Conservation (phyloP, 2,329 filamentous ascomycete species). For the Bretziella fagacearum region DNA sequence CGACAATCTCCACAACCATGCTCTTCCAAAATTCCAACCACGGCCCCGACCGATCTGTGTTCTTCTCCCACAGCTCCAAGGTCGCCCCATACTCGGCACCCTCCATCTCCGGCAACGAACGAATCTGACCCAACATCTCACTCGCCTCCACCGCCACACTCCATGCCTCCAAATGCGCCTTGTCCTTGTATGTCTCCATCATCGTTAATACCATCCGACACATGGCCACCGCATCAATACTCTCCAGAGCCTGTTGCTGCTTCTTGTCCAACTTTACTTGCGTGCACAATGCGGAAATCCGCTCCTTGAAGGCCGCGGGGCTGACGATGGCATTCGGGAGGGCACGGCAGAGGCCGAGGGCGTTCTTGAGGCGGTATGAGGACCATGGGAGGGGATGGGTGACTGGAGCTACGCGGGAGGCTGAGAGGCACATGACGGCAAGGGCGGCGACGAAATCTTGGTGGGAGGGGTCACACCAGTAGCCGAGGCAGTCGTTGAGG, state of each 20-base stretch:
- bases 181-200: conserved; percentile 26
- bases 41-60: conserved; percentile 24
- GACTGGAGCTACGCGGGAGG: conserved; percentile 32
- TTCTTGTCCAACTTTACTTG: conserved; percentile 17
- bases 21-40: conserved; percentile 32
- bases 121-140: conserved; percentile 33
- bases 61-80: conserved; percentile 16
- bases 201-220: conserved; percentile 37
- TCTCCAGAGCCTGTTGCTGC: conserved; percentile 22
- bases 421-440: conserved; percentile 30
- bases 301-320: conserved; percentile 17
- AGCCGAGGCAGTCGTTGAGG: conserved; percentile 14
- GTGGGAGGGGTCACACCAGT: conserved; percentile 10
- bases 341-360: conserved; percentile 35
- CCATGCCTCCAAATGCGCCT: conserved; percentile 30
- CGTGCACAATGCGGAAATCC: neutral
- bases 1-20: conserved; percentile 32
- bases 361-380: conserved; percentile 31
- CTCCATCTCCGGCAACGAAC: conserved; percentile 15
- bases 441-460: conserved; percentile 23
- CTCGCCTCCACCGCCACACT: conserved; percentile 27
- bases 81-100: conserved; percentile 10
- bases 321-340: conserved; percentile 32
- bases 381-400: conserved; percentile 34
- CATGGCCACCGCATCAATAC: conserved; percentile 35